Evolutionary conservation across 2,329 filamentous ascomycete genomes (phyloP).

Genomic region (Monilinia fructicola): DNA sequence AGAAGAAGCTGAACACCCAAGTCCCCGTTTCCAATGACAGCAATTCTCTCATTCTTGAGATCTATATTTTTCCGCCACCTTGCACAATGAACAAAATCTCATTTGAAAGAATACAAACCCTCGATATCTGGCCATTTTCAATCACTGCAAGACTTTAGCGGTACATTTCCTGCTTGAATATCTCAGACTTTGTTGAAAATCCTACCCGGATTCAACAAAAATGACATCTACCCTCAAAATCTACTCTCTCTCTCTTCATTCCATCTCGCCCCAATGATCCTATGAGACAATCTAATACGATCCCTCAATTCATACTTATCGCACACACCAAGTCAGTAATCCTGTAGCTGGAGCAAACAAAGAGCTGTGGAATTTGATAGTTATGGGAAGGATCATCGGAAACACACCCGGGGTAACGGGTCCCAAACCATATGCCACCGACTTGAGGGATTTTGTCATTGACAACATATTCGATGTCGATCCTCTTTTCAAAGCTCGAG

Average conservation of each 20-base stretch:
- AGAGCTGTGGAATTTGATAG: slow-evolving; percentile 61
- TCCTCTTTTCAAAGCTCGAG: slow-evolving; percentile 48
- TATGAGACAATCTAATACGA: slow-evolving; percentile 47
- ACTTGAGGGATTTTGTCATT: slow-evolving; percentile 58
- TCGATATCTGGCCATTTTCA: slow-evolving; percentile 63
- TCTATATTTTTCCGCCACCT: slow-evolving; percentile 57
- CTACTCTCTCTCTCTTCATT: slow-evolving; percentile 34
- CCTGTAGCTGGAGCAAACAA: slow-evolving; percentile 56
- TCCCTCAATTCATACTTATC: slow-evolving; percentile 48
- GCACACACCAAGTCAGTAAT: slow-evolving; percentile 51
- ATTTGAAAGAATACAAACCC: slow-evolving; percentile 48
- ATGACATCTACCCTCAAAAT: slow-evolving; percentile 49
- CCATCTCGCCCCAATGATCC: slow-evolving; percentile 41
- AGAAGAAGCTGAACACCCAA: slow-evolving; percentile 55
- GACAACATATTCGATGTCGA: slow-evolving; percentile 47
- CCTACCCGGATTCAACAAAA: slow-evolving; percentile 51
- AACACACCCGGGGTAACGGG: slow-evolving; percentile 57
- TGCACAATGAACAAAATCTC: slow-evolving; percentile 57
- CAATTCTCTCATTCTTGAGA: slow-evolving; percentile 48
- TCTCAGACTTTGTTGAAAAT: slow-evolving; percentile 51
- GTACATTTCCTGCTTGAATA: no score
- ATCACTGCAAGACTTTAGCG: slow-evolving; percentile 37
- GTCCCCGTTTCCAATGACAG: slow-evolving; percentile 52
- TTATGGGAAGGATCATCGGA: slow-evolving; percentile 58
- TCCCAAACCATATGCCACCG: slow-evolving; percentile 60